These are phyloP conservation scores for Vaccinium corymbosum DNA, from an alignment of 148 eudicot genomes.

Conservation along the genomic window DNA sequence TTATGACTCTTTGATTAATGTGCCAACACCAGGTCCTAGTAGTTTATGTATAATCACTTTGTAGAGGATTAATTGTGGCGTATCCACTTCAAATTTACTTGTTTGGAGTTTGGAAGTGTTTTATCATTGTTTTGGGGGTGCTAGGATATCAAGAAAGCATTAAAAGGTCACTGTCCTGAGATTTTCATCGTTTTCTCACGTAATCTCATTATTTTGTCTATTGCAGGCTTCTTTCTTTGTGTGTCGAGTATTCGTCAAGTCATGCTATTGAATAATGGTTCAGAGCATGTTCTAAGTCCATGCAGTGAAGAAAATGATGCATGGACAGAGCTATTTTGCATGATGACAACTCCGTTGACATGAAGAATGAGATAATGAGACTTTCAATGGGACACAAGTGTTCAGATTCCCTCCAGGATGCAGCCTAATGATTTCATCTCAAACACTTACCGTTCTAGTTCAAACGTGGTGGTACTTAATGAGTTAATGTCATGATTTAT, in stretches of 20 bases:
- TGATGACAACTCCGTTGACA: constrained; percentile 23
- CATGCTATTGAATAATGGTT: constrained; percentile 25
- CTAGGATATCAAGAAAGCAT: no score
- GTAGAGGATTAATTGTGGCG: no score
- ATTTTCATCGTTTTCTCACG: neutral
- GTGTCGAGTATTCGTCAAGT: constrained; percentile 40
- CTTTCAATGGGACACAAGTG: neutral
- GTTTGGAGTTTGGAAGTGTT: no score
- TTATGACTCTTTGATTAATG: neutral
- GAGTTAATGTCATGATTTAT: neutral
- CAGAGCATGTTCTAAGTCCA: constrained; percentile 40
- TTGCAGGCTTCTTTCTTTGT: constrained; percentile 53
- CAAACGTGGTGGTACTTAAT: neutral
- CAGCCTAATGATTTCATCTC: constrained; percentile 14
- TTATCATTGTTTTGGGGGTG: neutral
- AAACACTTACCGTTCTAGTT: neutral
- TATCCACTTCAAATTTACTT: neutral
- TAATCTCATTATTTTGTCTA: neutral
- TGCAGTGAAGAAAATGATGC: constrained; percentile 37
- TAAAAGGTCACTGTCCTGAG: no score
- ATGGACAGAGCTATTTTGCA: constrained; percentile 26
- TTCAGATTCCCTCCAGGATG: constrained; percentile 12
- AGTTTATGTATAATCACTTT: no score
- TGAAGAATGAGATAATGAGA: constrained; percentile 18
- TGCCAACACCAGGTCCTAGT: no score